Conservation (phyloP, 441 rosid genomes). For the Populus trichocarpa region DNA sequence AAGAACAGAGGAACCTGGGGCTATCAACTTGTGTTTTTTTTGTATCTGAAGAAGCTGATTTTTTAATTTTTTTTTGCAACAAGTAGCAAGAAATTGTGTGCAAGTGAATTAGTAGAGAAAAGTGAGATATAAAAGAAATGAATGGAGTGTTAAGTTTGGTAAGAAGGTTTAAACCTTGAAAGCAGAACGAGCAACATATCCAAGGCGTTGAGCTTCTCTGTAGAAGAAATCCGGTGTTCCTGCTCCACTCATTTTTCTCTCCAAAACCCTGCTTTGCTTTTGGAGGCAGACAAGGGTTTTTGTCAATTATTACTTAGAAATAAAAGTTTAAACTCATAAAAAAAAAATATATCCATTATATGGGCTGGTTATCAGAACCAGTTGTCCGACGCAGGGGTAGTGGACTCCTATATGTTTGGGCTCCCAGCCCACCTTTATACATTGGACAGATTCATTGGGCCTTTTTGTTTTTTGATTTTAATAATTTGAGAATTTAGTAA, state of each 20-base stretch:
- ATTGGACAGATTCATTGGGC: too few relatives aligned
- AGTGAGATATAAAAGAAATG: background rate
- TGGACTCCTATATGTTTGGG: background rate
- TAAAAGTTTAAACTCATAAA: background rate
- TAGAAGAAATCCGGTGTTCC: slow-evolving; percentile 94
- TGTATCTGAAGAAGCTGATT: slow-evolving; percentile 79
- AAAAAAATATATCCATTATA: background rate
- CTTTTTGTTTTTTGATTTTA: too few relatives aligned
- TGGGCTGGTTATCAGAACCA: background rate
- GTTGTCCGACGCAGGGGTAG: background rate
- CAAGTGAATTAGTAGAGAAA: background rate
- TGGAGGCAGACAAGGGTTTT: background rate
- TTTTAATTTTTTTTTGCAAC: slow-evolving; percentile 22
- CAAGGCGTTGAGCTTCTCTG: slow-evolving; percentile 96
- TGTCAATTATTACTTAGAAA: background rate
- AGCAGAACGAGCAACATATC: slow-evolving; percentile 97
- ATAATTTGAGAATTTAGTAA: too few relatives aligned
- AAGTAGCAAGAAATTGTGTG: background rate
- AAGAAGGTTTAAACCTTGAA: slow-evolving; percentile 53
- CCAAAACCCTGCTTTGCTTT: slow-evolving; percentile 16
- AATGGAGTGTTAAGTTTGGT: background rate
- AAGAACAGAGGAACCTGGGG: slow-evolving; percentile 81
- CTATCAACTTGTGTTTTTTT: slow-evolving; percentile 71
- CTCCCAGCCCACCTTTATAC: background rate
- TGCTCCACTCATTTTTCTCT: slow-evolving; percentile 63